These are phyloP conservation scores for Cystobasidiaceae sp. DNA, from an alignment of 1,284 basidiomycete genomes.

Conservation along the genomic window DNA sequence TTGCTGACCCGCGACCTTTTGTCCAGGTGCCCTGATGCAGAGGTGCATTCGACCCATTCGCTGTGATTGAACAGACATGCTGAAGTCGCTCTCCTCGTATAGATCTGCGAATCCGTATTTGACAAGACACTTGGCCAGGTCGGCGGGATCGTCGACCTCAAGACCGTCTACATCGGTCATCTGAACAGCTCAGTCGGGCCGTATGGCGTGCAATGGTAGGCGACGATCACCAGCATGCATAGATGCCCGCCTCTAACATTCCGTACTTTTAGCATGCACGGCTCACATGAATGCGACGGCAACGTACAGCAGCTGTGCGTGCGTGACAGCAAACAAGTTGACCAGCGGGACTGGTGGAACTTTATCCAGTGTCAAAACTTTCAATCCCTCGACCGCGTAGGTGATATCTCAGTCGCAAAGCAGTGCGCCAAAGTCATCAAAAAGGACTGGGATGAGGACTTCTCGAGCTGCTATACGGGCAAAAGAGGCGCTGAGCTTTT, in stretches of 20 bases:
- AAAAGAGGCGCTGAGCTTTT: slow-evolving; percentile 32
- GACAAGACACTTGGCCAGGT: slow-evolving; percentile 32
- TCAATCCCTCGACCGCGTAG: slow-evolving; percentile 30
- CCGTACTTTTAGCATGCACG: slow-evolving; percentile 35
- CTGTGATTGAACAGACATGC: neutral
- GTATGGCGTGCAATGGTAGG: slow-evolving; percentile 1
- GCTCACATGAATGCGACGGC: slow-evolving; percentile 35
- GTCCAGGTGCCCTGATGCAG: slow-evolving; percentile 8
- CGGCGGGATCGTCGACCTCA: slow-evolving; percentile 26
- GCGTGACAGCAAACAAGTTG: slow-evolving; percentile 1
- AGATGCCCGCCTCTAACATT: neutral
- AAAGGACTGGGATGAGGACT: slow-evolving; percentile 35
- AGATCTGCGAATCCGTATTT: slow-evolving; percentile 35
- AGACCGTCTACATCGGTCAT: slow-evolving; percentile 34
- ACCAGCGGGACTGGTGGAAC: slow-evolving; percentile 34
- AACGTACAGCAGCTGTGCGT: slow-evolving; percentile 41
- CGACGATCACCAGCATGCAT: slow-evolving; percentile 3
- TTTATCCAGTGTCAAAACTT: slow-evolving; percentile 36
- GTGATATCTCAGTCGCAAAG: slow-evolving; percentile 34
- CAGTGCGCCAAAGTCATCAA: slow-evolving; percentile 36
- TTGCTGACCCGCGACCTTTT: neutral
- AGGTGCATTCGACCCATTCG: neutral
- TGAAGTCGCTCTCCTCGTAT: neutral
- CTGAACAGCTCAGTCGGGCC: slow-evolving; percentile 5
- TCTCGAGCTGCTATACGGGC: slow-evolving; percentile 36